Conservation (phyloP, 2,329 filamentous ascomycete species). For the Albifimbria verrucaria region DNA sequence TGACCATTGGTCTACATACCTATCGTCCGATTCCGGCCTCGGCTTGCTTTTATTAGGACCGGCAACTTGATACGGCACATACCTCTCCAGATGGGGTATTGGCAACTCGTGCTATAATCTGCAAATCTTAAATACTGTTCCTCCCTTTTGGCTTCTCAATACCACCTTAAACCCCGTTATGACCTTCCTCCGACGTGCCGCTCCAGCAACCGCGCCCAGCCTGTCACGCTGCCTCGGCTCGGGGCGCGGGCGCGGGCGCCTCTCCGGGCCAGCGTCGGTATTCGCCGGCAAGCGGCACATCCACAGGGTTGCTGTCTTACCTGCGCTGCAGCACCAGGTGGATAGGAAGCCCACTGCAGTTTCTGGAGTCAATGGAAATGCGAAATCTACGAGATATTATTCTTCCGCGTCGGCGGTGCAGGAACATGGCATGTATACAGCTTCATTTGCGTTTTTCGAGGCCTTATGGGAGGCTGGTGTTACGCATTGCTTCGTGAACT, state of each 20-base stretch:
- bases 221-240: too few relatives aligned
- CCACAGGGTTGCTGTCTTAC: not conserved
- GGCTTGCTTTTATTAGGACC: too few relatives aligned
- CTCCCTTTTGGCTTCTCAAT: too few relatives aligned
- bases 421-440: conserved; percentile 57
- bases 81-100: too few relatives aligned
- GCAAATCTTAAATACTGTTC: too few relatives aligned
- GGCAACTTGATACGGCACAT: too few relatives aligned
- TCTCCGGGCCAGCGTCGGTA: conserved; percentile 5
- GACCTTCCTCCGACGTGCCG: conserved; percentile 20
- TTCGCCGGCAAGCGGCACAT: conserved; percentile 2
- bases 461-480: conserved; percentile 65
- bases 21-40: too few relatives aligned
- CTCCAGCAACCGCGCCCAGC: conserved; percentile 16
- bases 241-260: too few relatives aligned
- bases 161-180: too few relatives aligned
- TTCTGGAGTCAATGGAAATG: too few relatives aligned
- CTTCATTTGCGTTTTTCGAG: conserved; percentile 80
- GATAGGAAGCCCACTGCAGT: not conserved
- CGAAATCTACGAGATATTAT: conserved; percentile 12
- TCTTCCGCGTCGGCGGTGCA: conserved; percentile 5
- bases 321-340: not conserved
- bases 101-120: too few relatives aligned
- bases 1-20: too few relatives aligned
- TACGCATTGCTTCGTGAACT: conserved; percentile 57